Evolutionary conservation across 306 rosid genomes (phyloP), one percentile per base, ranked within the genome.

Genomic region (Dicorynia guianensis): DNA sequence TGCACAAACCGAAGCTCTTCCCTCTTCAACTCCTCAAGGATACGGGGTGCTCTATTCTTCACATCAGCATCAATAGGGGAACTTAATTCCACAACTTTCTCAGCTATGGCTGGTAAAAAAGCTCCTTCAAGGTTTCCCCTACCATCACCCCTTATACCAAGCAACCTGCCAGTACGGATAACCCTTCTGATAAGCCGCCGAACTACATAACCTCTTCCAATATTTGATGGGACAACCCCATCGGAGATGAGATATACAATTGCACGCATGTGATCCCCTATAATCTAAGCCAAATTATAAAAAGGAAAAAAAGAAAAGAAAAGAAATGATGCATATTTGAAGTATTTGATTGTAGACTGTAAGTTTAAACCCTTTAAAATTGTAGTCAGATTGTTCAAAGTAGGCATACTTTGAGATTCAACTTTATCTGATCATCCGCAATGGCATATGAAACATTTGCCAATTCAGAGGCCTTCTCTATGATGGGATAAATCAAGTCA

Each of bases 231-330:
- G 76, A 83, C 87, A 65, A 91, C 97, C 13, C 98, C 98, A 57
- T 91, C 98, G 20, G 96, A 88, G 84, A 94, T 87, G 79, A 94
- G 94, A 87, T 87, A 91, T 4, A 94, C 98, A 87, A 92, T 74
- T 50, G 98, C 97, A 84, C 98, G 98, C 93, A 90, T 68, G 85
- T 92, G 98, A 80, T 92, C 98, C 67, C 98, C 98, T 76, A 94
- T 81, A 72, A 94, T 90, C 98, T 94, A 83, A 50, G 66, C 30
- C 47, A 78, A 62, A 67, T 69, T 20, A 25, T 40, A 52, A 33
- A 69, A 58, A 49, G 0, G 9, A 35, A 8, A 67, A 76, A 34
- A 44, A n/a, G n/a, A n/a, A n/a, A n/a, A n/a, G n/a, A 25, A 25
- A 25, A 25, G 52, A 57, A 74, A 74, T 42, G 5, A 69, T 46